phyloP scores from a whole-genome alignment of 495 filamentous ascomycete genomes.

The Neurospora sp. region DNA sequence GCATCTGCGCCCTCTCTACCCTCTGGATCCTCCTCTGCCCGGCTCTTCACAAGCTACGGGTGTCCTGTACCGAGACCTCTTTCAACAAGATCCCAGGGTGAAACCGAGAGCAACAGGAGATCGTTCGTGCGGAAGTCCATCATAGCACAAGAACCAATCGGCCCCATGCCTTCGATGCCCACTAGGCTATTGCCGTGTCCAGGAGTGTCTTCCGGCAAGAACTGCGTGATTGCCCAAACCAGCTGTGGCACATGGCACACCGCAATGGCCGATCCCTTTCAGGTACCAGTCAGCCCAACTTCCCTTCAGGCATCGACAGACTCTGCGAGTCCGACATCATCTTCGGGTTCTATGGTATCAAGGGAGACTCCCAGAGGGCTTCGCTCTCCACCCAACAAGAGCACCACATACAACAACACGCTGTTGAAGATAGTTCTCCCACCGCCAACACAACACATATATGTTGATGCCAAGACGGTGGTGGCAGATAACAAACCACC shows the following conservation, averaged over 20 bases:
- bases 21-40: background rate
- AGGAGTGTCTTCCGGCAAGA: background rate
- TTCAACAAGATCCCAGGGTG: background rate
- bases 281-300: constrained; percentile 2
- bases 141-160: background rate
- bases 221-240: background rate
- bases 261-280: background rate
- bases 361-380: background rate
- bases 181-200: constrained; percentile 7
- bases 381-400: background rate
- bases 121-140: background rate
- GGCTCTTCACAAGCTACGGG: background rate
- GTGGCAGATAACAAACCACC: background rate
- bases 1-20: background rate
- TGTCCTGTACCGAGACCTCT: background rate
- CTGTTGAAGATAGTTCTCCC: constrained; percentile 2
- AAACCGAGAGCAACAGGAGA: background rate
- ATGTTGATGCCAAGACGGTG: background rate
- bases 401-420: background rate
- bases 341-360: background rate
- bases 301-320: background rate
- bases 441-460: background rate
- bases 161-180: background rate
- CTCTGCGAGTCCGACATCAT: background rate
- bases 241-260: background rate